Evolutionary conservation across 352 stramenopile species (phyloP), one percentile per base, ranked within the genome.

Genomic region (Globisporangium cylindrosporum): DNA sequence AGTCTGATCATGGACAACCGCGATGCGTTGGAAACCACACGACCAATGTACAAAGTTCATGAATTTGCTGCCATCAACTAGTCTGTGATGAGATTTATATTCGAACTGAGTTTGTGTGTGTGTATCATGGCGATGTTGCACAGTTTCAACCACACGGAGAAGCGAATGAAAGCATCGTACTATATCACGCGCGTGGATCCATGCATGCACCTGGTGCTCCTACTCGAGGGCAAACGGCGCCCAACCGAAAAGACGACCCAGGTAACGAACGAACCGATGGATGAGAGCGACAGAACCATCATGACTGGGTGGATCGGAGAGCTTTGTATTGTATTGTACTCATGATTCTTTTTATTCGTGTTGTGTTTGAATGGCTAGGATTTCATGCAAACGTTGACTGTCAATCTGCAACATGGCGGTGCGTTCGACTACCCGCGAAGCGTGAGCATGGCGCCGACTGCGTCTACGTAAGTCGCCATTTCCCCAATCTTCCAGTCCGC

Each of bases 1-100:
- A 95, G 86, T 68, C 76, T 96, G 27, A 91, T 96, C 62, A 91
- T 92, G 88, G 87, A 96, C 74, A 92, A 89, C 67, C 80, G 81
- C 34, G 68, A 70, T 20, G 75, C 73, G 55, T 68, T 93, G 62
- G 77, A 89, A 59, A 79, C 81, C 7, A 77, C 80, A 56, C 73
- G 65, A 7, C 76, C 79, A 70, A 77, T 85, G 82, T 91, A 83
- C 71, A 80, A 78, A 38, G n/a, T 2, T 53, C 18, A 41, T 25
- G 29, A 43, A 22, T 32, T 58, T 9, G 18, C 43, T 51, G 20
- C 43, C 43, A 22, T 24, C 43, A 9, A 51, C n/a, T 7, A 20
- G 3, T 5, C 4, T 58, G 36, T 32, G 14, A 25, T 25, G 51
- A 48, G 29, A 15, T 41, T 8, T 27, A n/a, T 29, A n/a, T 9